Evolutionary conservation across 306 rosid genomes (phyloP).

Genomic region (Lagenaria siceraria): DNA sequence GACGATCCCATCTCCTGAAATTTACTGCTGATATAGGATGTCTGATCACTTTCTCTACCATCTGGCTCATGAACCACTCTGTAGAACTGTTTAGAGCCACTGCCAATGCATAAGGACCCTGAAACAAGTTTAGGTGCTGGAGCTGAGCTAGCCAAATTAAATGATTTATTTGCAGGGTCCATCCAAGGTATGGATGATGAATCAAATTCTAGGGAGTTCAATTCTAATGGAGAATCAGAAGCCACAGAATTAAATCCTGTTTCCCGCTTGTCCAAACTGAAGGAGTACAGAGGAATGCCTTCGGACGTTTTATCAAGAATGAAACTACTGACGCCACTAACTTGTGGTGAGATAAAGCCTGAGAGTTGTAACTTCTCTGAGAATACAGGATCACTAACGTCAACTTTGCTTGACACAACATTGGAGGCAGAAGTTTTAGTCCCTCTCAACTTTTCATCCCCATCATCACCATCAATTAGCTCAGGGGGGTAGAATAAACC

Average conservation of each 20-base stretch:
- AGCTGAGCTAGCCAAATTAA: slow-evolving; percentile 76
- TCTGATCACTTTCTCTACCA: slow-evolving; percentile 68
- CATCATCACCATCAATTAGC: slow-evolving; percentile 45
- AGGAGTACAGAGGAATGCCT: slow-evolving; percentile 93
- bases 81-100: slow-evolving; percentile 87
- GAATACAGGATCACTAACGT: slow-evolving; percentile 46
- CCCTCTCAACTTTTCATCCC: slow-evolving; percentile 61
- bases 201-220: slow-evolving; percentile 61
- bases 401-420: slow-evolving; percentile 42
- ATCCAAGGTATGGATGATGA: slow-evolving; percentile 92
- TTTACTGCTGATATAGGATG: slow-evolving; percentile 38
- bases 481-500: slow-evolving; percentile 42
- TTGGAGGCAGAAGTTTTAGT: slow-evolving; percentile 47
- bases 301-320: slow-evolving; percentile 71
- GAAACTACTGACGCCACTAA: slow-evolving; percentile 62
- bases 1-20: slow-evolving; percentile 62
- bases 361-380: slow-evolving; percentile 77
- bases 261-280: slow-evolving; percentile 69
- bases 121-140: slow-evolving; percentile 90
- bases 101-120: slow-evolving; percentile 62
- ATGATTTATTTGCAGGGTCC: slow-evolving; percentile 73
- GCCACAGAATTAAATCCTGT: slow-evolving; percentile 56
- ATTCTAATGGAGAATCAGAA: slow-evolving; percentile 69
- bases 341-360: slow-evolving; percentile 77
- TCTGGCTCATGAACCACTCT: slow-evolving; percentile 98